phyloP scores from a whole-genome alignment of 2,329 filamentous ascomycete species.

The Incumbomyces lentus region DNA sequence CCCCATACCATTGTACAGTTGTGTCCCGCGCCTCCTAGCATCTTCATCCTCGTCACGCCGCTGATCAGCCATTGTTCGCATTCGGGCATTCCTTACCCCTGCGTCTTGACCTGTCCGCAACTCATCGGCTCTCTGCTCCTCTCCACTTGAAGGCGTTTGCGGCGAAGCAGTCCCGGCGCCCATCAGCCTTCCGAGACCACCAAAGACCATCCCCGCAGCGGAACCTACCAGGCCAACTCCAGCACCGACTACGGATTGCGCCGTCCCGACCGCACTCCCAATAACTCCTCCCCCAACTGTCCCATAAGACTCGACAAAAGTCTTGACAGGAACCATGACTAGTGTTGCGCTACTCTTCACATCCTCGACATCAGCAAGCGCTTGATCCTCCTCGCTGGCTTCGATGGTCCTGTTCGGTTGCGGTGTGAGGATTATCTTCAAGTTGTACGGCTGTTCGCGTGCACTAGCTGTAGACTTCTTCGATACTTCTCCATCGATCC shows the following conservation, averaged over 20 bases:
- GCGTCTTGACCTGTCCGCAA: background rate
- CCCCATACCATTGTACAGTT: slow-evolving; percentile 89
- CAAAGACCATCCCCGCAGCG: slow-evolving; percentile 33
- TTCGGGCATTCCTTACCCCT: slow-evolving; percentile 25
- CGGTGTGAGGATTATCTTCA: slow-evolving; percentile 75
- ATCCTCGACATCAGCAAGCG: slow-evolving; percentile 54
- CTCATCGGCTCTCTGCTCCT: background rate
- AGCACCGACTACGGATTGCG: slow-evolving; percentile 33
- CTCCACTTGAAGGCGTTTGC: background rate
- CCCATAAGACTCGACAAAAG: slow-evolving; percentile 50
- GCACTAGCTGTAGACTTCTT: slow-evolving; percentile 31
- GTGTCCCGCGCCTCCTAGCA: slow-evolving; percentile 41
- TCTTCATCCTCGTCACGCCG: slow-evolving; percentile 35
- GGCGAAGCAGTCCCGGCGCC: slow-evolving; percentile 10
- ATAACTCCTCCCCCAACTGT: slow-evolving; percentile 32
- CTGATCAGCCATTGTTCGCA: slow-evolving; percentile 46
- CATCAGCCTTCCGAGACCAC: slow-evolving; percentile 29
- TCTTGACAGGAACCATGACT: slow-evolving; percentile 62
- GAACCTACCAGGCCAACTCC: slow-evolving; percentile 21
- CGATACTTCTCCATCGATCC: slow-evolving; percentile 59
- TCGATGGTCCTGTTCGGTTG: slow-evolving; percentile 65
- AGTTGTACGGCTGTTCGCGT: slow-evolving; percentile 54
- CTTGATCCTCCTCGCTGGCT: slow-evolving; percentile 60
- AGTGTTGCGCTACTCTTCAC: slow-evolving; percentile 72
- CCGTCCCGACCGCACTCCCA: slow-evolving; percentile 31